phyloP scores from a whole-genome alignment of 805 yeast genomes.

The Nakazawaea peltata region DNA sequence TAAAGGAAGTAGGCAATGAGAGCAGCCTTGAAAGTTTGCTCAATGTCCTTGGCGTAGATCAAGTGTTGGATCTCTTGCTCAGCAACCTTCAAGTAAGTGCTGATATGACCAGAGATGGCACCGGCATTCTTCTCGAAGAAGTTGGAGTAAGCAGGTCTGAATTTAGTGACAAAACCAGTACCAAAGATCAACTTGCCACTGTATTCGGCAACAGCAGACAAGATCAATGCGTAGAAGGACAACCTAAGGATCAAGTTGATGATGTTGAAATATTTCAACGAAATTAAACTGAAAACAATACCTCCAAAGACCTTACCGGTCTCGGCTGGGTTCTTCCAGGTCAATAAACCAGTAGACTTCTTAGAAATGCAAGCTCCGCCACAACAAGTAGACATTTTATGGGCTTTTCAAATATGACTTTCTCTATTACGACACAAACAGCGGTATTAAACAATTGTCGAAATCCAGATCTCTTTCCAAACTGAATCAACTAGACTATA shows the following conservation, averaged over 20 bases:
- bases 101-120: constrained; percentile 25
- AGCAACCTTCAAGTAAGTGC: constrained; percentile 31
- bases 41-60: constrained; percentile 62
- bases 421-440: too few relatives aligned
- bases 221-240: constrained; percentile 44
- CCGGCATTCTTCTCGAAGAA: constrained; percentile 21
- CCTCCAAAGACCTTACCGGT: constrained; percentile 74
- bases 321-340: constrained; percentile 70
- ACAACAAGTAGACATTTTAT: constrained; percentile 20
- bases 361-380: constrained; percentile 23
- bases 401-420: too few relatives aligned
- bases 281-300: constrained; percentile 42
- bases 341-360: constrained; percentile 32
- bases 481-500: too few relatives aligned
- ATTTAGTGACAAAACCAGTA: constrained; percentile 69
- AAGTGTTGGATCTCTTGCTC: constrained; percentile 51
- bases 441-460: too few relatives aligned
- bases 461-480: too few relatives aligned
- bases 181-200: constrained; percentile 68
- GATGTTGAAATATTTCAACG: constrained; percentile 57
- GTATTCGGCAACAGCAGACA: constrained; percentile 72
- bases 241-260: constrained; percentile 53
- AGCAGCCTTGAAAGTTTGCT: constrained; percentile 67
- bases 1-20: constrained; percentile 55
- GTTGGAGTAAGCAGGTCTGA: constrained; percentile 49